phyloP scores from a whole-genome alignment of 176 grass and related monocot genomes.

The Tuctoria greenei region DNA sequence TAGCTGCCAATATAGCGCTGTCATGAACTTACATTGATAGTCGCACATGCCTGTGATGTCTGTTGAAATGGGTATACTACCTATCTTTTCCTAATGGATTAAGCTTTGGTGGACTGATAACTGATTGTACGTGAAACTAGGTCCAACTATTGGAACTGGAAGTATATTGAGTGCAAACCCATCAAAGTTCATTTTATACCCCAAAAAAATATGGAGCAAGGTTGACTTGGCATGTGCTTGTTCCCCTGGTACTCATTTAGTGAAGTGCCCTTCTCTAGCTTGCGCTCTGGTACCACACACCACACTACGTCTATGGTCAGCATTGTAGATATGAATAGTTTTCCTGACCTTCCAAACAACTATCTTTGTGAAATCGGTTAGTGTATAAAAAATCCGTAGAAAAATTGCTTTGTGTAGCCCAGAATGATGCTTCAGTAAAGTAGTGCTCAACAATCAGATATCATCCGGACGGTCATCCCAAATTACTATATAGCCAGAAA shows the following conservation, averaged over 20 bases:
- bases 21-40: slow-evolving; percentile 19
- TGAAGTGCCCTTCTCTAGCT: not conserved
- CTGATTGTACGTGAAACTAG: not conserved
- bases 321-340: slow-evolving; percentile 8
- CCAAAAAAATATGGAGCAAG: not conserved
- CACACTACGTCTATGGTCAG: not conserved
- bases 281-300: not conserved
- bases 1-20: slow-evolving; percentile 17
- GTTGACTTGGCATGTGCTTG: not conserved
- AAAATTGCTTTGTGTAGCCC: too few relatives aligned
- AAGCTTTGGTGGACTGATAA: slow-evolving; percentile 19
- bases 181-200: slow-evolving; percentile 10
- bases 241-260: slow-evolving; percentile 13
- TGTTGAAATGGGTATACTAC: slow-evolving; percentile 2
- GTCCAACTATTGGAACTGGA: slow-evolving; percentile 7
- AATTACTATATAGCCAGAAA: slow-evolving; percentile 10
- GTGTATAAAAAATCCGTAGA: too few relatives aligned
- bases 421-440: too few relatives aligned
- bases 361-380: not conserved
- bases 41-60: not conserved
- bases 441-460: not conserved
- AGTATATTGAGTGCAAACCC: slow-evolving; percentile 9
- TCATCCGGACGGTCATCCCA: slow-evolving; percentile 13
- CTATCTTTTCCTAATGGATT: slow-evolving; percentile 5
- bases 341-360: slow-evolving; percentile 18